Evolutionary conservation across 2,329 filamentous ascomycete species (phyloP).

Genomic region (Fusarium sp.): DNA sequence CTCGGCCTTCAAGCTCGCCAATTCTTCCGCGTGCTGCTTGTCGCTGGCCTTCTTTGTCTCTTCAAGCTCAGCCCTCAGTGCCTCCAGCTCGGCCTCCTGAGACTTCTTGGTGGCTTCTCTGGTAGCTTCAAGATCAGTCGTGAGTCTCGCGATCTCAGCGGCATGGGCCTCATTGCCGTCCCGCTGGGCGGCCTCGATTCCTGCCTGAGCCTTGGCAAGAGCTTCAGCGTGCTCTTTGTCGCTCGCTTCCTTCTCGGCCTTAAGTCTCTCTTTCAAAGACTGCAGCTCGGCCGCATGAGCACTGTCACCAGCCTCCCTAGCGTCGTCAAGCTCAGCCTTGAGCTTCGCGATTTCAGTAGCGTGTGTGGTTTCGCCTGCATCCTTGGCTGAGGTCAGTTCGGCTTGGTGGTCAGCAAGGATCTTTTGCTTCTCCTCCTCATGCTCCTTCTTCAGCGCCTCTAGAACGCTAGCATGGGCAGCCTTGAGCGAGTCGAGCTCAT

Average conservation of each 20-base stretch:
- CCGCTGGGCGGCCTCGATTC: conserved; percentile 49
- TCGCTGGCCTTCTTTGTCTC: conserved; percentile 56
- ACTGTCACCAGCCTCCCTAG: conserved; percentile 49
- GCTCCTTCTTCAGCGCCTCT: conserved; percentile 56
- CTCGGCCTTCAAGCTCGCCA: conserved; percentile 49
- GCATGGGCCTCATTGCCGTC: conserved; percentile 47
- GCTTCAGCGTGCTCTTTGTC: conserved; percentile 48
- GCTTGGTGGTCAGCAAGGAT: conserved; percentile 47
- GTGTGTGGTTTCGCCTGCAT: conserved; percentile 44
- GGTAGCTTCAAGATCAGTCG: conserved; percentile 46
- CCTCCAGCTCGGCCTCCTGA: conserved; percentile 53
- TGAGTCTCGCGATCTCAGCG: conserved; percentile 47
- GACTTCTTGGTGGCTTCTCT: conserved; percentile 48
- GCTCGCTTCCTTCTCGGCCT: conserved; percentile 57
- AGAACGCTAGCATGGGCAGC: conserved; percentile 57
- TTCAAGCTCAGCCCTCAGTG: conserved; percentile 55
- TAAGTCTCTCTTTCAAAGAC: conserved; percentile 56
- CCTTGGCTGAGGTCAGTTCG: conserved; percentile 48
- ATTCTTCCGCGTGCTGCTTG: conserved; percentile 49
- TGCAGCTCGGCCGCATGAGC: conserved; percentile 50
- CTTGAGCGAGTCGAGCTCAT: conserved; percentile 57
- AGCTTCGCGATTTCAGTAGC: conserved; percentile 45
- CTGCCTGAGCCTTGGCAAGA: conserved; percentile 48
- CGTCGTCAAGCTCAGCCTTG: conserved; percentile 47
- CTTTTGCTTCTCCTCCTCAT: conserved; percentile 53